Percentiles rank a stretch among this genome's conserved stretches.
Conservation (phyloP, 495 filamentous ascomycete genomes). For the Tricharina praecox region DNA sequence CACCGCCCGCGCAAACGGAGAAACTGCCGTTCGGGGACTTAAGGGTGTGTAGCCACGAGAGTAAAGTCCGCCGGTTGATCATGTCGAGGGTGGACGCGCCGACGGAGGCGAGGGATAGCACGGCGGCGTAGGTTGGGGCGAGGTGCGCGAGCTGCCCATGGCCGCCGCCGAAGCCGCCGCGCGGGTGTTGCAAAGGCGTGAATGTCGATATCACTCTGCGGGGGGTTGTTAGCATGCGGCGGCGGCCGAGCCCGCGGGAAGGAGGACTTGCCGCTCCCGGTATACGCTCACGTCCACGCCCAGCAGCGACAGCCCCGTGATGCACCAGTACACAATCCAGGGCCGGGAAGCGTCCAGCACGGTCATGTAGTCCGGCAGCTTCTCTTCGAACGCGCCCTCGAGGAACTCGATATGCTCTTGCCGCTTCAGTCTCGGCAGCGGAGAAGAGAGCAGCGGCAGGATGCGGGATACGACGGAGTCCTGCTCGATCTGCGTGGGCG, state of each 20-base stretch:
- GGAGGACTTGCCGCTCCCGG: slow-evolving; percentile 30
- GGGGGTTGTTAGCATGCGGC: slow-evolving; percentile 20
- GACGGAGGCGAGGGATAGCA: slow-evolving; percentile 60
- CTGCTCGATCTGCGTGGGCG: slow-evolving; percentile 50
- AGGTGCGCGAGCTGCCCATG: slow-evolving; percentile 74
- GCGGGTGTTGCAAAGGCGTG: slow-evolving; percentile 58
- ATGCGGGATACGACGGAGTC: slow-evolving; percentile 49
- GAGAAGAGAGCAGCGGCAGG: slow-evolving; percentile 48
- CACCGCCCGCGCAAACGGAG: slow-evolving; percentile 58
- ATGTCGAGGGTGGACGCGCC: slow-evolving; percentile 54
- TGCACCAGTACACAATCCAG: slow-evolving; percentile 86
- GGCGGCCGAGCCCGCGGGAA: slow-evolving; percentile 30
- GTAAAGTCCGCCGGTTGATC: slow-evolving; percentile 69
- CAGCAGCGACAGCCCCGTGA: slow-evolving; percentile 53
- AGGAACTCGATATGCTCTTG: slow-evolving; percentile 61
- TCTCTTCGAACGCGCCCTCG: slow-evolving; percentile 40
- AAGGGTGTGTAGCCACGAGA: slow-evolving; percentile 67
- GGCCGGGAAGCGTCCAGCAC: slow-evolving; percentile 66
- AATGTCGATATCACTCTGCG: slow-evolving; percentile 48
- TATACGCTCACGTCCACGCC: slow-evolving; percentile 59
- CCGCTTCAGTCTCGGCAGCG: slow-evolving; percentile 56
- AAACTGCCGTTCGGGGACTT: slow-evolving; percentile 80
- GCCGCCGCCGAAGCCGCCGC: slow-evolving; percentile 87
- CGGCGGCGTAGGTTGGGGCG: slow-evolving; percentile 69
- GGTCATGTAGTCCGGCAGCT: slow-evolving; percentile 49